Percentiles rank a stretch among this genome's conserved stretches.
These are phyloP conservation scores for Mediolabrus comicus DNA, from an alignment of 108 stramenopile species.

Conservation along the genomic window DNA sequence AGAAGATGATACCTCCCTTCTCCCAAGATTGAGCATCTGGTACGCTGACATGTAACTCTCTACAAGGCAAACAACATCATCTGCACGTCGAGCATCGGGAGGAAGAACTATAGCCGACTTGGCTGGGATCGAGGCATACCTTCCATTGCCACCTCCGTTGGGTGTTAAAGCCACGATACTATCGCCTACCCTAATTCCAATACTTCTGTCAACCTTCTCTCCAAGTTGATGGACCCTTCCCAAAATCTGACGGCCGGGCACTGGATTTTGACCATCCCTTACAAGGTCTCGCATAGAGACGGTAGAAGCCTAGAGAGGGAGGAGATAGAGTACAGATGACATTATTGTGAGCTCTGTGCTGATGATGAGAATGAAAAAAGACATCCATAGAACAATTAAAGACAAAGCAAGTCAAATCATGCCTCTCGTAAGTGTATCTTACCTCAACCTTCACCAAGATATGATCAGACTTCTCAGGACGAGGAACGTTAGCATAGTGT, in stretches of 20 bases:
- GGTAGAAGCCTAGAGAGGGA: conserved; percentile 55
- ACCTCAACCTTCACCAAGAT: conserved; percentile 58
- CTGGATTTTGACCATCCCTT: too few species aligned
- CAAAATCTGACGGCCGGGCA: conserved; percentile 63
- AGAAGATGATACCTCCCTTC: too few species aligned
- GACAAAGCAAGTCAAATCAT: background rate
- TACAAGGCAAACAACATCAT: conserved; percentile 55
- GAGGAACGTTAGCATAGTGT: conserved; percentile 23
- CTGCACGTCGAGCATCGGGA: conserved; percentile 29
- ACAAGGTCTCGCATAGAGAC: conserved; percentile 54
- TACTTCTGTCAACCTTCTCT: background rate
- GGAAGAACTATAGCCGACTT: conserved; percentile 58
- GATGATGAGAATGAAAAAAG: background rate
- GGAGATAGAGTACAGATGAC: too few species aligned
- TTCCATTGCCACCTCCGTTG: conserved; percentile 63
- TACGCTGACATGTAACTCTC: conserved; percentile 77
- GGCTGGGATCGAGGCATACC: conserved; percentile 49
- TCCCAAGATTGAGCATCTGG: conserved; percentile 54
- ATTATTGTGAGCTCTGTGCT: too few species aligned
- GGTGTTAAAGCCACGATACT: conserved; percentile 61
- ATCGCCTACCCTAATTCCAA: conserved; percentile 46
- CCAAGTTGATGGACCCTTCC: conserved; percentile 50
- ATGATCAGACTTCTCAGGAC: conserved; percentile 28
- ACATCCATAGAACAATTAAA: background rate
- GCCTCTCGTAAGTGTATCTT: too few species aligned